Percentiles rank a stretch among this genome's conserved stretches.
These are phyloP conservation scores for Zygnema cylindricum DNA, from an alignment of 139 green algal species.

Conservation along the genomic window DNA sequence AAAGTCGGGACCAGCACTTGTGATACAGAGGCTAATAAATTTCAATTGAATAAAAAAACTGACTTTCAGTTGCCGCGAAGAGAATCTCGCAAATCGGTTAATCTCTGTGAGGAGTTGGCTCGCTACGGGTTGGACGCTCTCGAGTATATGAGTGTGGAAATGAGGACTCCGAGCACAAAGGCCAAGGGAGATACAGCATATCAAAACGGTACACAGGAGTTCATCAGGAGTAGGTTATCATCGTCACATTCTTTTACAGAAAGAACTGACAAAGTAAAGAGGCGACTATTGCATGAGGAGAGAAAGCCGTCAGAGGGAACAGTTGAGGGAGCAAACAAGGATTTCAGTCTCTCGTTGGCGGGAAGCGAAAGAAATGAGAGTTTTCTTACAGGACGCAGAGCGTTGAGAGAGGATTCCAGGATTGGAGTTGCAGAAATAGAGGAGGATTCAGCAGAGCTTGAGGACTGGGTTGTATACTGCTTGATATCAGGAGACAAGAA, in stretches of 20 bases:
- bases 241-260: neutral
- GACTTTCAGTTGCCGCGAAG: neutral
- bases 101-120: neutral
- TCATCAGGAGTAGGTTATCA: too few species aligned
- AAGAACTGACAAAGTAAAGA: neutral
- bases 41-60: neutral
- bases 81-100: neutral
- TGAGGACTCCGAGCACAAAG: neutral
- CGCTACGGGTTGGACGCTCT: neutral
- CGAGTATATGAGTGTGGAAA: neutral
- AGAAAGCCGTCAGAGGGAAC: neutral
- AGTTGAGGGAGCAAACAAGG: neutral
- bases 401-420: too few species aligned
- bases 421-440: neutral
- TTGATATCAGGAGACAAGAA: slow-evolving; percentile 25
- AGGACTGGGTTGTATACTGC: slow-evolving; percentile 21
- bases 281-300: neutral
- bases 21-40: neutral
- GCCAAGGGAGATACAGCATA: neutral
- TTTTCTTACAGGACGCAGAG: too few species aligned
- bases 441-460: neutral
- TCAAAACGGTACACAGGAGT: too few species aligned
- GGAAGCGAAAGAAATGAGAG: too few species aligned
- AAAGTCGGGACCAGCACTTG: neutral
- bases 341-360: neutral